These are phyloP conservation scores for Akebia trifoliata DNA, from an alignment of 164 flowering plant species.

Conservation along the genomic window DNA sequence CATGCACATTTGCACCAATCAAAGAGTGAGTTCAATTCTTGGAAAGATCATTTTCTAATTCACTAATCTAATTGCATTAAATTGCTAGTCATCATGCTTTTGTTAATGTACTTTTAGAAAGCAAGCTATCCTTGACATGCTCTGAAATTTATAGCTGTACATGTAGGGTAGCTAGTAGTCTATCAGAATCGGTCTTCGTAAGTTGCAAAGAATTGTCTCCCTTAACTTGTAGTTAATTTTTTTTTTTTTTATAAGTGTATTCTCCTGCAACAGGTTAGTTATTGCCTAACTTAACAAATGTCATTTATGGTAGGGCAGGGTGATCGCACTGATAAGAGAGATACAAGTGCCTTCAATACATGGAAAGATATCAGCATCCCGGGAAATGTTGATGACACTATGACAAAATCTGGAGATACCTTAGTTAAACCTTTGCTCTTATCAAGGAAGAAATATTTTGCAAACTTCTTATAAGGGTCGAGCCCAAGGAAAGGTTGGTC, in stretches of 20 bases:
- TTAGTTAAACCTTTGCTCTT: constrained; percentile 71
- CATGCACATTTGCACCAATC: no score
- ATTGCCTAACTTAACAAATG: constrained; percentile 8
- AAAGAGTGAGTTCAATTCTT: no score
- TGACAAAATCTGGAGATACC: constrained; percentile 53
- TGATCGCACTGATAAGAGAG: constrained; percentile 92
- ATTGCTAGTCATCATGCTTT: no score
- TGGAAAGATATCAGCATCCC: constrained; percentile 99
- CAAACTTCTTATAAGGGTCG: constrained; percentile 91
- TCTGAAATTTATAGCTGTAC: neutral
- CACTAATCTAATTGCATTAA: no score
- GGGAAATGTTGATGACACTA: constrained; percentile 88
- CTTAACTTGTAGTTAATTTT: neutral
- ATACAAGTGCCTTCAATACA: constrained; percentile 82
- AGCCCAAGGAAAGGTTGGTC: constrained; percentile 87
- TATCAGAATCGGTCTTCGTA: neutral
- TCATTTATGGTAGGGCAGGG: constrained; percentile 50
- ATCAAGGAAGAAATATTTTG: constrained; percentile 71
- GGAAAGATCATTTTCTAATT: no score
- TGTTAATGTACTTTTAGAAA: no score
- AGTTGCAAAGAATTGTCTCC: neutral
- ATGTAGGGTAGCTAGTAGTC: neutral
- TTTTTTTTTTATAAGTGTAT: neutral
- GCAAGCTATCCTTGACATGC: neutral
- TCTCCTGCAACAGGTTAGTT: constrained; percentile 1